Conservation (phyloP, 2,329 filamentous ascomycete species). For the Alternaria panax region DNA sequence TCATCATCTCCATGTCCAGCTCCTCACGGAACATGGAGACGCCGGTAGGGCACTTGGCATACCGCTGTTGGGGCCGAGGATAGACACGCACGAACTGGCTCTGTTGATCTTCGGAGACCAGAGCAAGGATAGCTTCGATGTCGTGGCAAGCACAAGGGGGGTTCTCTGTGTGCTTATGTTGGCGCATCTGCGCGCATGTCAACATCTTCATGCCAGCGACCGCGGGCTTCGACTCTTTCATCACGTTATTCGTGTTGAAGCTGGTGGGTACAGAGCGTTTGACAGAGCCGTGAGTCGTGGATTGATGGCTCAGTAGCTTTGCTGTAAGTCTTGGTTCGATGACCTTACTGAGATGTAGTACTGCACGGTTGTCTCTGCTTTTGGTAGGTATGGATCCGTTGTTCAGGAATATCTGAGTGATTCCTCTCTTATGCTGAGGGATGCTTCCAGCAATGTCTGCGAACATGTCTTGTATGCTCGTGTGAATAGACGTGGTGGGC, state of each 20-base stretch:
- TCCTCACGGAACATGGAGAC: conserved; percentile 3
- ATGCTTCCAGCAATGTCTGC: not conserved
- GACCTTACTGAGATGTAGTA: not conserved
- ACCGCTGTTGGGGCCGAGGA: not conserved
- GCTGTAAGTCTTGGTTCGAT: not conserved
- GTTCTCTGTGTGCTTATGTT: not conserved
- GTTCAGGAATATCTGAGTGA: not conserved
- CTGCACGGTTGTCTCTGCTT: not conserved
- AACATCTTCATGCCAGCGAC: not conserved
- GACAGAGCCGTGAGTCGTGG: not conserved
- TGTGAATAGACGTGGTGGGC: not conserved
- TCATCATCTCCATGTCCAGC: not conserved
- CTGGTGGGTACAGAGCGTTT: not conserved
- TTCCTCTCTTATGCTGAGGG: not conserved
- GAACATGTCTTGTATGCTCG: not conserved
- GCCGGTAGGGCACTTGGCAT: not conserved
- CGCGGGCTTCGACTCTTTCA: not conserved
- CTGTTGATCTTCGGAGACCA: not conserved
- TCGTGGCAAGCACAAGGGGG: not conserved
- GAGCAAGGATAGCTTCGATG: not conserved
- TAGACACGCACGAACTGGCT: not conserved
- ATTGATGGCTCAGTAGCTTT: not conserved
- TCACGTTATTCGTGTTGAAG: too few relatives aligned
- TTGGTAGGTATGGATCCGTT: not conserved
- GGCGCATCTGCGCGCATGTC: not conserved